A percentile compares a stretch with the other conserved stretches of the same genome.
phyloP scores from a whole-genome alignment of 768 basidiomycete species.

The Lepiota venenata region DNA sequence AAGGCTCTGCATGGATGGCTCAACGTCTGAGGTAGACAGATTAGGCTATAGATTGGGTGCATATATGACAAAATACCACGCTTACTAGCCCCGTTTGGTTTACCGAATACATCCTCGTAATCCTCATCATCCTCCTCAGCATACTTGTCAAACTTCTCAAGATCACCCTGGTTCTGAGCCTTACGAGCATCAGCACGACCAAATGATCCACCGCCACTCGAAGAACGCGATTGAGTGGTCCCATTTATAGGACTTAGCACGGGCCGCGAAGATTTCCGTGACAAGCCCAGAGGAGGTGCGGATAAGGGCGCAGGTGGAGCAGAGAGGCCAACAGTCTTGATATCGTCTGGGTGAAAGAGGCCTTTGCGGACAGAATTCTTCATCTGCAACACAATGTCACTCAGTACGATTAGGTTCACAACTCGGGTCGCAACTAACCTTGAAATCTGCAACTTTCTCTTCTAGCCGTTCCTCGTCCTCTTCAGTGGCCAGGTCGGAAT shows the following conservation, averaged over 20 bases:
- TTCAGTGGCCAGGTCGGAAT: constrained; percentile 81
- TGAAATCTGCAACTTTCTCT: constrained; percentile 83
- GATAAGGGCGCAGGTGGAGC: constrained; percentile 58
- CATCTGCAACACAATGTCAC: constrained; percentile 35
- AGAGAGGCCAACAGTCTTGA: constrained; percentile 68
- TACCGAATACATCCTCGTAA: constrained; percentile 94
- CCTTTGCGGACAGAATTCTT: constrained; percentile 71
- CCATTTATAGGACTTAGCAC: constrained; percentile 28
- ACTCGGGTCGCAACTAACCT: constrained; percentile 38
- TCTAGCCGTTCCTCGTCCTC: constrained; percentile 69
- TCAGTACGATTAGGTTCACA: neutral
- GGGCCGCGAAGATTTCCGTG: constrained; percentile 51
- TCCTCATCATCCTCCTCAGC: constrained; percentile 86
- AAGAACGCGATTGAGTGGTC: constrained; percentile 29
- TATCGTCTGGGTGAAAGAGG: constrained; percentile 87
- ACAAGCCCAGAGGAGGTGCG: constrained; percentile 59
- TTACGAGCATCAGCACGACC: constrained; percentile 64
- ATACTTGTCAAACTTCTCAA: constrained; percentile 87
- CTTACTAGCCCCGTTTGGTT: constrained; percentile 64
- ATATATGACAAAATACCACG: constrained; percentile 12
- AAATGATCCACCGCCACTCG: constrained; percentile 43
- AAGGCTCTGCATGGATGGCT: constrained; percentile 67
- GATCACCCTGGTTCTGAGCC: constrained; percentile 54
- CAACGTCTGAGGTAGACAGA: constrained; percentile 35
- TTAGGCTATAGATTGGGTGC: neutral